phyloP scores from a whole-genome alignment of 1,284 basidiomycete species.

The Ganoderma boninense region DNA sequence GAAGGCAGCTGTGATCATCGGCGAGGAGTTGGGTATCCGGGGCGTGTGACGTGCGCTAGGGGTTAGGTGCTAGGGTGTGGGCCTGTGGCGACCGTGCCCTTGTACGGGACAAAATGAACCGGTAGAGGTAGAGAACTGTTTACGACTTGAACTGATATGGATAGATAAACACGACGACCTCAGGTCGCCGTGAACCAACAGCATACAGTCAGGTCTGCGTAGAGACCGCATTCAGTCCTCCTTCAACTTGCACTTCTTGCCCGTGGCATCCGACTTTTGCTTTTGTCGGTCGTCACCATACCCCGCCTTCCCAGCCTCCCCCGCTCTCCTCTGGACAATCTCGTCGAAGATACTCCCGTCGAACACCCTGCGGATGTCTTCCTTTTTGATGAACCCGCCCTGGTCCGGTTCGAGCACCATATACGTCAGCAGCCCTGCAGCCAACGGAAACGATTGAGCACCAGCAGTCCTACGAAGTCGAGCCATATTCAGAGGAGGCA shows the following conservation, averaged over 20 bases:
- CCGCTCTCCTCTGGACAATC: conserved; percentile 15
- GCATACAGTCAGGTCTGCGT: neutral
- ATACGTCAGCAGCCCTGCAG: conserved; percentile 47
- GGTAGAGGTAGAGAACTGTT: neutral
- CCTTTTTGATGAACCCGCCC: conserved; percentile 51
- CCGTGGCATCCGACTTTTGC: neutral
- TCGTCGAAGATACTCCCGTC: conserved; percentile 47
- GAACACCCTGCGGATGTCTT: conserved; percentile 57
- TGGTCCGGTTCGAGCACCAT: conserved; percentile 56
- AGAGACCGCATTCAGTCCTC: neutral
- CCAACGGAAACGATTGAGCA: neutral
- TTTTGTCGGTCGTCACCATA: neutral
- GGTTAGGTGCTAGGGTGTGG: neutral
- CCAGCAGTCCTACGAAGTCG: neutral
- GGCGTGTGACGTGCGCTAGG: neutral
- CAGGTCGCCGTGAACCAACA: neutral
- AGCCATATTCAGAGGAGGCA: neutral
- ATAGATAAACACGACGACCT: neutral
- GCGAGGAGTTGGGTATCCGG: conserved; percentile 48
- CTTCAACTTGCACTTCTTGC: neutral
- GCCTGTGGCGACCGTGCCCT: neutral
- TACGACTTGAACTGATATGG: neutral
- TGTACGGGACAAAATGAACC: neutral
- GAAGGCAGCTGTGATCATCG: conserved; percentile 57
- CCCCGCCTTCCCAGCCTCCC: neutral